phyloP scores from a whole-genome alignment of 768 basidiomycete genomes.

The Pluteus cervinus region DNA sequence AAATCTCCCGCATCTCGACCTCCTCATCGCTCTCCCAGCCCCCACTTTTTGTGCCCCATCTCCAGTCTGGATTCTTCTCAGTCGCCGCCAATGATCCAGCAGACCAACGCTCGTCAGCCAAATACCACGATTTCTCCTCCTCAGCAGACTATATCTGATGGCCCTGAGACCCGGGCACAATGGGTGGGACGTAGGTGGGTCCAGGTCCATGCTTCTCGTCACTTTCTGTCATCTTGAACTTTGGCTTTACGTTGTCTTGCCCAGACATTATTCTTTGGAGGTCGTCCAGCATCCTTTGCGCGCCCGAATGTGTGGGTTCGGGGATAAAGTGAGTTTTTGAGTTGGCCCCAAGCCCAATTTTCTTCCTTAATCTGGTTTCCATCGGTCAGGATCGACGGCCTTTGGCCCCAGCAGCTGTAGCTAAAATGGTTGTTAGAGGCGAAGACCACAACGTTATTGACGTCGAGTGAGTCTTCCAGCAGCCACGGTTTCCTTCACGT shows the following conservation, averaged over 20 bases:
- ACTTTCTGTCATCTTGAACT: conserved; percentile 8
- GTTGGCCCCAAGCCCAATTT: conserved; percentile 8
- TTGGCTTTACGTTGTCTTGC: conserved; percentile 9
- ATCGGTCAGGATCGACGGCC: conserved; percentile 78
- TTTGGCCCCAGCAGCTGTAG: conserved; percentile 84
- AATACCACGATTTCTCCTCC: conserved; percentile 21
- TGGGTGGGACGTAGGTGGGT: conserved; percentile 62
- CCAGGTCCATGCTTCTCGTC: conserved; percentile 4
- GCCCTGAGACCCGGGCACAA: conserved; percentile 62
- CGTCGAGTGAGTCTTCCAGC: conserved; percentile 55
- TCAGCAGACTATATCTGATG: conserved; percentile 28
- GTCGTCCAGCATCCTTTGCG: conserved; percentile 85
- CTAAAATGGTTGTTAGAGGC: conserved; percentile 71
- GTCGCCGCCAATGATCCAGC: conserved; percentile 54
- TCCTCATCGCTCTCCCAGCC: conserved; percentile 7
- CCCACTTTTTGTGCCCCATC: conserved; percentile 9
- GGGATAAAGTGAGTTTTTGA: conserved; percentile 73
- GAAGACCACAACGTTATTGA: conserved; percentile 65
- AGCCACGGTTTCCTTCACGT: not conserved
- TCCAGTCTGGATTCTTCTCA: conserved; percentile 9
- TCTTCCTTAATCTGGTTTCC: conserved; percentile 11
- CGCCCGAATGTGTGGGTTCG: conserved; percentile 95
- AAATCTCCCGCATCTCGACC: conserved; percentile 6
- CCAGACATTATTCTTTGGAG: conserved; percentile 76
- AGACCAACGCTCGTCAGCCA: conserved; percentile 42